Base-by-base conservation (phyloP, 352 stramenopile genomes). In the Phytopythium sindhum region DNA sequence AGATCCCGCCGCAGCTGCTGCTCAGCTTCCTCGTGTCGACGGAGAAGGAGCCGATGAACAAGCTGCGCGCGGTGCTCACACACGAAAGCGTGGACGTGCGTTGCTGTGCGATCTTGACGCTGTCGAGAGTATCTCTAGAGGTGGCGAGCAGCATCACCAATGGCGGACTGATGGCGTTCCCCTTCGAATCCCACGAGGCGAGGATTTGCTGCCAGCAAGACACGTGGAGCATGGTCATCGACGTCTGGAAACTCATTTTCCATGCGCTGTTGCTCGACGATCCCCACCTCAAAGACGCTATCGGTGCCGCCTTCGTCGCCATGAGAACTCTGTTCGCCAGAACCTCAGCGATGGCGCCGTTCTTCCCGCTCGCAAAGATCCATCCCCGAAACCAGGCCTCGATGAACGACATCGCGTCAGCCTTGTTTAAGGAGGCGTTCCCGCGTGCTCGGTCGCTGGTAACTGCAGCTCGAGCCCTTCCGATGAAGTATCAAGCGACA, bases 221-320 rank as follows among this genome's bases (percentile, higher is more conserved):
- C 57, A 64, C 91, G 5, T 85, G 81, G 70, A 90, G 74, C 17
- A 75, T 95, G 33, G 73, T 91, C 26, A 75, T 73, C 9, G 86
- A 95, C 68, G 84, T 85, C 24, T 93, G 85, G 84, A 93, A 92
- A 61, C 61, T 93, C 58, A 88, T 91, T 65, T 86, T 89, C 55
- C 83, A 93, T 47, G 77, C 79, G 19, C 60, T 91, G 9, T 72
- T 77, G 1, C 62, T 79, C 24, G 11, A n/a, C 17, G 56, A 52
- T 26, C 19, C 3, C 17, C 23, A 23, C 37, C 41, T 1, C 0
- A 21, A 9, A 55, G 48, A 73, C 50, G 35, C 47, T 56, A 63
- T 72, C 1, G 81, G 74, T 10, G 68, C 69, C 2, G 84, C 86
- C 15, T 92, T 93, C 50, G 59, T 65, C 1, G 79, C 82, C 10